Conservation (phyloP, 176 grass and related monocot genomes). For the Canna indica region DNA sequence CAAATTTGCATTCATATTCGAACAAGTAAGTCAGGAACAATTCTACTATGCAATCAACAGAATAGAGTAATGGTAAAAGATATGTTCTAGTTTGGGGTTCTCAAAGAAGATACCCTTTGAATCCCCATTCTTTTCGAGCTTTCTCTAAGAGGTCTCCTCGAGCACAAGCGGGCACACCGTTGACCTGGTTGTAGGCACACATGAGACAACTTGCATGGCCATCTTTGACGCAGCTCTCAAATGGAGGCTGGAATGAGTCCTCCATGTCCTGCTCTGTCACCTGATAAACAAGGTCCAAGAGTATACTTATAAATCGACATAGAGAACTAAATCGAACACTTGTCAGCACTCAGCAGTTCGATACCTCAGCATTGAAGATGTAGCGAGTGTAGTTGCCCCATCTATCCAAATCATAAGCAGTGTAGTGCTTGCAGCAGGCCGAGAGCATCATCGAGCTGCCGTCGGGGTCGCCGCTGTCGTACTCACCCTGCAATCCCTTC, state of each 20-base stretch:
- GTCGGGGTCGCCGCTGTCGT: constrained; percentile 13
- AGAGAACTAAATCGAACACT: neutral
- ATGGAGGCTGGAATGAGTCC: constrained; percentile 79
- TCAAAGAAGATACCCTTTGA: constrained; percentile 44
- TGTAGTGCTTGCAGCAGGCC: constrained; percentile 88
- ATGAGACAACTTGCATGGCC: constrained; percentile 92
- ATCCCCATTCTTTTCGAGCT: constrained; percentile 85
- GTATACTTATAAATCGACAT: neutral
- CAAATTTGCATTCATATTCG: neutral
- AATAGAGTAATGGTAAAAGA: neutral
- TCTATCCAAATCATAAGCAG: constrained; percentile 85
- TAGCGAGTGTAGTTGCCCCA: constrained; percentile 54
- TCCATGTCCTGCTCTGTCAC: constrained; percentile 84
- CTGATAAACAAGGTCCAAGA: constrained; percentile 12
- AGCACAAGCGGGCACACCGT: constrained; percentile 77
- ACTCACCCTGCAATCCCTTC: constrained; percentile 61
- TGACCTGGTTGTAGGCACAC: constrained; percentile 88
- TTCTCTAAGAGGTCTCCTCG: constrained; percentile 57
- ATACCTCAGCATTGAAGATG: constrained; percentile 77
- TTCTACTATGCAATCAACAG: neutral
- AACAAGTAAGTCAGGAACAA: neutral
- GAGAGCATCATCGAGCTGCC: constrained; percentile 61
- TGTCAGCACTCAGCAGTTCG: neutral
- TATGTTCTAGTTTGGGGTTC: neutral
- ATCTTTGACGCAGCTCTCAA: constrained; percentile 84